Evolutionary conservation across 225 moss, liverwort and hornwort genomes (phyloP).

Genomic region (Anthoceros angustus): DNA sequence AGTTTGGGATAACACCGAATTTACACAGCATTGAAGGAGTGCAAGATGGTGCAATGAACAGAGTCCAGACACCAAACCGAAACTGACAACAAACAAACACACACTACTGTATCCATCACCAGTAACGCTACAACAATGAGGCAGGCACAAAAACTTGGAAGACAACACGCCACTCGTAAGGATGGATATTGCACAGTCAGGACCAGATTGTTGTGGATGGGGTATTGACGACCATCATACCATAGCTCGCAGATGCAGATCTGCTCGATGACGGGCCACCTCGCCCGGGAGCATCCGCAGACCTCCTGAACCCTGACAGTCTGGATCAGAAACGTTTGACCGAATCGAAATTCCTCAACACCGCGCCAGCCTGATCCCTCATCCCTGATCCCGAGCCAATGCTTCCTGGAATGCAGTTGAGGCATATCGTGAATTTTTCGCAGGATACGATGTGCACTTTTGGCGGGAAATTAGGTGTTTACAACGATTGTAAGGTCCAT

Average conservation of each 20-base stretch:
- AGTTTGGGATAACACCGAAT: no score
- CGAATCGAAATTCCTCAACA: no score
- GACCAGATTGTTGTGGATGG: slow-evolving; percentile 24
- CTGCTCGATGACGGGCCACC: not conserved
- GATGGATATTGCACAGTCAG: slow-evolving; percentile 28
- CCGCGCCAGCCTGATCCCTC: no score
- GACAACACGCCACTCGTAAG: not conserved
- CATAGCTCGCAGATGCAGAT: not conserved
- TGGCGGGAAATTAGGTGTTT: no score
- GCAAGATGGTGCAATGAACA: not conserved
- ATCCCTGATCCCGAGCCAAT: no score
- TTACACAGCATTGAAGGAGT: not conserved
- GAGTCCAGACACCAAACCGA: not conserved
- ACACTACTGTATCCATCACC: not conserved
- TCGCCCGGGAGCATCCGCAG: not conserved
- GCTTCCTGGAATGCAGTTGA: no score
- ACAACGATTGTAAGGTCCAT: no score
- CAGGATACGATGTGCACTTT: no score
- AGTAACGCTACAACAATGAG: not conserved
- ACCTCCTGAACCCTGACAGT: not conserved
- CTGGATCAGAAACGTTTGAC: not conserved
- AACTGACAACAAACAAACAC: not conserved
- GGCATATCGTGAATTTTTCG: no score
- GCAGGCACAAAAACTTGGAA: not conserved
- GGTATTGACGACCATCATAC: slow-evolving; percentile 26